Percentiles rank a stretch among this genome's conserved stretches.
Evolutionary conservation across 1,139 yeast species (phyloP).

Genomic region (Candida smagusa): DNA sequence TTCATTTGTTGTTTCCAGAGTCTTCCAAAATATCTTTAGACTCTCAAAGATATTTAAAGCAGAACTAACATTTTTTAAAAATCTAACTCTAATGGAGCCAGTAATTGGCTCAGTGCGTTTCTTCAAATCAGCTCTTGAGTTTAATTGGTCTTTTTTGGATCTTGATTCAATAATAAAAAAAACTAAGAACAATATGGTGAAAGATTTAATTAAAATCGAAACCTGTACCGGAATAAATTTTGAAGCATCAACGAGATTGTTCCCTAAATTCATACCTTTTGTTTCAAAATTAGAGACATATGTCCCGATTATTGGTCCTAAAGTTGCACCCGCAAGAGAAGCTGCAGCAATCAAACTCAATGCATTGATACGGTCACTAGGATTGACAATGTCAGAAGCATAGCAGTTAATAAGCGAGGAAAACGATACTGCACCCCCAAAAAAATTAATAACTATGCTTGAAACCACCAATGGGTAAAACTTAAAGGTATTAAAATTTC

Average conservation of each 20-base stretch:
- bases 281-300: slow-evolving; percentile 9
- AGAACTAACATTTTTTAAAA: no score
- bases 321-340: slow-evolving; percentile 55
- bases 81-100: no score
- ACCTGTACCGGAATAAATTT: slow-evolving; percentile 32
- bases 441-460: slow-evolving; percentile 40
- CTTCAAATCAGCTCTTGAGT: no score
- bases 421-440: slow-evolving; percentile 53
- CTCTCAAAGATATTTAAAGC: no score
- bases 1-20: no score
- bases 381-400: slow-evolving; percentile 62
- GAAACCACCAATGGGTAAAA: slow-evolving; percentile 30
- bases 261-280: no score
- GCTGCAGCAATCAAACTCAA: slow-evolving; percentile 58
- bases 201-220: slow-evolving; percentile 20
- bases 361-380: slow-evolving; percentile 48
- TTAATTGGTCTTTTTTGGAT: slow-evolving; percentile 11
- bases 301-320: slow-evolving; percentile 66
- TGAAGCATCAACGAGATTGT: no score
- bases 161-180: slow-evolving; percentile 56
- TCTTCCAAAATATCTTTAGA: no score
- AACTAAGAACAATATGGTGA: slow-evolving; percentile 27
- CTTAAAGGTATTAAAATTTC: slow-evolving; percentile 25
- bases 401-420: slow-evolving; percentile 55
- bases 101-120: no score